Conservation (phyloP, 306 rosid genomes). For the Carpinus fangiana region DNA sequence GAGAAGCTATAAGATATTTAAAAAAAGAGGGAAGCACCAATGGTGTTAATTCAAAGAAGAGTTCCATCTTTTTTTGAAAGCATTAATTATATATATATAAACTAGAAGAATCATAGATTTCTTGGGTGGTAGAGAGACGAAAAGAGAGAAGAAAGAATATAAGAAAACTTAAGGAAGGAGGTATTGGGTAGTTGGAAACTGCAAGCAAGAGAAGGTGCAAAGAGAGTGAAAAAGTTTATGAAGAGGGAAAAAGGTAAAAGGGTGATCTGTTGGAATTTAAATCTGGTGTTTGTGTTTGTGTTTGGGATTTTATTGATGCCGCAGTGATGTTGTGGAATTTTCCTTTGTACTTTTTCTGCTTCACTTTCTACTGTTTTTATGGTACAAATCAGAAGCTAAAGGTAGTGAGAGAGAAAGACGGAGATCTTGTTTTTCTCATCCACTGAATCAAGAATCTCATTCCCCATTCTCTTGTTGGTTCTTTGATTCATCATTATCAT, state of each 20-base stretch:
- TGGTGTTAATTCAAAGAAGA: conserved; percentile 45
- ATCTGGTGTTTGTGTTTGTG: conserved; percentile 36
- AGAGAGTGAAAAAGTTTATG: conserved; percentile 32
- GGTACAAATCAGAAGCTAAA: conserved; percentile 66
- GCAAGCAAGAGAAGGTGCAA: conserved; percentile 85
- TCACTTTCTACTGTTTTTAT: conserved; percentile 62
- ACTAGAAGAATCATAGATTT: conserved; percentile 76
- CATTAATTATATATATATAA: conserved; percentile 40
- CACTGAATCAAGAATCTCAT: conserved; percentile 60
- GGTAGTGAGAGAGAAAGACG: conserved; percentile 13
- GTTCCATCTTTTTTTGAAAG: conserved; percentile 32
- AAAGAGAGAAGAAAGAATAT: conserved; percentile 75
- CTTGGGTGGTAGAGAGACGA: conserved; percentile 62
- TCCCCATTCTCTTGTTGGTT: conserved; percentile 33
- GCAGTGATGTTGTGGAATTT: conserved; percentile 30
- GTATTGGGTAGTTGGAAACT: conserved; percentile 64
- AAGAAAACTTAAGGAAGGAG: conserved; percentile 95
- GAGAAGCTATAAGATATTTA: conserved; percentile 56
- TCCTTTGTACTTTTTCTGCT: conserved; percentile 33
- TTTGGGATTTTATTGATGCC: background rate
- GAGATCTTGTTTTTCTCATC: conserved; percentile 36
- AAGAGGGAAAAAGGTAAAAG: conserved; percentile 55
- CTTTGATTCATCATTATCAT: too few relatives aligned
- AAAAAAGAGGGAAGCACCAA: conserved; percentile 37
- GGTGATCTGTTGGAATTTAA: conserved; percentile 45